Evolutionary conservation across 495 filamentous ascomycete species (phyloP), one percentile per base, ranked within the genome.

Genomic region (Cercophora samala): DNA sequence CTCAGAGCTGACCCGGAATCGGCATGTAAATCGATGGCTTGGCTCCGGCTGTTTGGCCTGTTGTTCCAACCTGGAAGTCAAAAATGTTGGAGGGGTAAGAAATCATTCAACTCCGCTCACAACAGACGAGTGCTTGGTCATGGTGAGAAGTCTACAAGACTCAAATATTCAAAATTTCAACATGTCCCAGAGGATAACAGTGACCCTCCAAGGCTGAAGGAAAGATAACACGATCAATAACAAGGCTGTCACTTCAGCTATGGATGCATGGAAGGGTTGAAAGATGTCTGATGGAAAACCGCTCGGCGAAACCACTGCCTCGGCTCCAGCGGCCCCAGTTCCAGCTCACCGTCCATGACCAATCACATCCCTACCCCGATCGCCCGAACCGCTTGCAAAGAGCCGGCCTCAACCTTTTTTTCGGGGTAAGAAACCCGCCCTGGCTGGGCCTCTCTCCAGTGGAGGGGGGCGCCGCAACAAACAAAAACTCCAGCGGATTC

Each of bases 401-500:
- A 46, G 37, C 37, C 37, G 37, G 37, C 37, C 37, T 66, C 66
- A 64, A 60, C 69, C 66, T 46, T 46, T 46, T 21, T 58, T 58
- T 58, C 19, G 54, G 19, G 19, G 54, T 58, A 58, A 22, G 70
- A 72, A 63, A 25, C 15, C 22, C 52, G 51, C 63, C 56, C 37
- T 29, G 26, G 8, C 26, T 29, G 26, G 26, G 26, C 26, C 26
- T 29, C 4, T 61, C 5, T 32, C 29, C 29, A 13, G 37, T 46
- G 62, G 55, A 62, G 26, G 60, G 26, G 60, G 23, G 22, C 58
- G 58, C 19, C 58, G 58, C 58, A 11, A 29, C 52, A 24, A 55
- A 24, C 60, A 63, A 66, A 71, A 75, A 75, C 76, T 78, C 77
- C 73, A 80, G 67, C 60, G 70, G 73, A 73, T 56, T 63, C 65